A percentile compares a stretch with the other conserved stretches of the same genome.
Conservation (phyloP, 176 grass and related monocot genomes). For the Saccharum spontaneum region DNA sequence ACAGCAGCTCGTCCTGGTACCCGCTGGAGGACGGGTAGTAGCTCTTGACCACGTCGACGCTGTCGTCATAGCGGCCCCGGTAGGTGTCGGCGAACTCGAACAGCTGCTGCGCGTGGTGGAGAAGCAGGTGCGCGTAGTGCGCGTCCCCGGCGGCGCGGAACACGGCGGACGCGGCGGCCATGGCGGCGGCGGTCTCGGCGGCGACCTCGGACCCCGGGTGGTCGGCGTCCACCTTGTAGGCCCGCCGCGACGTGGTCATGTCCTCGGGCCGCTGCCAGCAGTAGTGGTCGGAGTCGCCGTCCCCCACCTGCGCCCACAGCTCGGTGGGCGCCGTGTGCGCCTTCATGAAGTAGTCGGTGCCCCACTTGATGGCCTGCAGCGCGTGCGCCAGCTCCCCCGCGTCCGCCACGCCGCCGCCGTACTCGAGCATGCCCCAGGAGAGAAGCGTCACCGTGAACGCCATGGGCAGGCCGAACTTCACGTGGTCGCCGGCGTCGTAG, state of each 20-base stretch:
- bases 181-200: conserved; percentile 52
- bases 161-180: conserved; percentile 44
- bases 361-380: conserved; percentile 95
- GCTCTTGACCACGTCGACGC: conserved; percentile 59
- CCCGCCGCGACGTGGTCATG: conserved; percentile 52
- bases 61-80: conserved; percentile 59
- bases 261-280: conserved; percentile 65
- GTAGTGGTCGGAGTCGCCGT: conserved; percentile 61
- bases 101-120: conserved; percentile 80
- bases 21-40: conserved; percentile 87
- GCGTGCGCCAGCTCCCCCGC: conserved; percentile 63
- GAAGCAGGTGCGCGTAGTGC: conserved; percentile 71
- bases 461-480: conserved; percentile 97
- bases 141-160: conserved; percentile 52
- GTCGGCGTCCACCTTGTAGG: conserved; percentile 41
- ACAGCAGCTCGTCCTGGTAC: conserved; percentile 86
- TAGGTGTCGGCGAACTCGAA: conserved; percentile 85
- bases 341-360: conserved; percentile 96
- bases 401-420: conserved; percentile 52
- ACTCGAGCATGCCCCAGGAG: conserved; percentile 85
- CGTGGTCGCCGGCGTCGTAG: conserved; percentile 92
- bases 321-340: conserved; percentile 71
- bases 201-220: conserved; percentile 44
- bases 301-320: conserved; percentile 63
- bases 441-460: conserved; percentile 96